Base-by-base conservation (phyloP, 2,329 filamentous ascomycete genomes). In the Cyphellophora europaea region DNA sequence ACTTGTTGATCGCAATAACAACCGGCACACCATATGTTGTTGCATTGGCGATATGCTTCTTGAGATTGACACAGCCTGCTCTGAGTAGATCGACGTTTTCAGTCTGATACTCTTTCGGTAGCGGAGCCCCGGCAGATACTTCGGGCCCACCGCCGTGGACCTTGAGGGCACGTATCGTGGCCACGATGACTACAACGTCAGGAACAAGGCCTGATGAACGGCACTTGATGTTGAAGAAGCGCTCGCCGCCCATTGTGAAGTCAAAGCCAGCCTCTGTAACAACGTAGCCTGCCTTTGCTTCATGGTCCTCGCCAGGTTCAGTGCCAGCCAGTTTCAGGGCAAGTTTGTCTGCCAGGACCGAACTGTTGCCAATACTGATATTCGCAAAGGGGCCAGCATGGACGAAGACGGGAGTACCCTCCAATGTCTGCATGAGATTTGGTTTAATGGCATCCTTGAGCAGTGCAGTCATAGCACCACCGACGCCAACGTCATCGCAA, bases 221-320 rank as follows among this genome's bases (percentile, higher is more conserved):
- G 67, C 91, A 96, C 72, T 98, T 98, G 71, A 98, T 96, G 69
- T 98, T 96, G 77, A 98, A 96, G 73, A 98, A 98, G 34, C 91
- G 82, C 72, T 98, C 91, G 44, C 91, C 91, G 46, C 91, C 91
- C 91, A 98, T 98, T 52, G 91, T 96, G 66, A 98, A 98, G 63
- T 98, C 91, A 60, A 98, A 98, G 6, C 91, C 91, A 35, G 91
- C 89, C 62, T 98, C 91, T 2, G 91, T 98, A 23, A 98, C 79
- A 14, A 95, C 89, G 52, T 91, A 96, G 6, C 91, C 91, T 18
- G 83, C 76, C 69, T 91, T 89, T 49, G 79, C 68, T 33, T 77
- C 69, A 53, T 88, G 75, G 51, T 93, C 76, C 66, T 96, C 91
- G 47, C 93, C 89, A 5, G 79, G 73, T 62, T 98, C 91, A 2